phyloP scores from a whole-genome alignment of 2,329 filamentous ascomycete genomes.

The Colletotrichum sidae region DNA sequence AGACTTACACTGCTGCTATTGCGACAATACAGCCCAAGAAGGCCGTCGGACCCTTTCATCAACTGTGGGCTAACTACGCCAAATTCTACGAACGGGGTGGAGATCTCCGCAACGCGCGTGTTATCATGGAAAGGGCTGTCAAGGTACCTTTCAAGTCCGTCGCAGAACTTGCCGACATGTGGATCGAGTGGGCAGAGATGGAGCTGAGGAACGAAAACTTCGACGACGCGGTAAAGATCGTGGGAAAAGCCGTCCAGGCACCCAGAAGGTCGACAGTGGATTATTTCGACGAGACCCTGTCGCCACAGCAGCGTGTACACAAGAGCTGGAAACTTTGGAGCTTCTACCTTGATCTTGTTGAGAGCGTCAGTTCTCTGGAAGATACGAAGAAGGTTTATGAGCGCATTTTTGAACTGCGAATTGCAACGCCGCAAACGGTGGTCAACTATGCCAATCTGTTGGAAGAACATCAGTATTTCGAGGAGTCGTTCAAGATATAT shows the following conservation, averaged over 20 bases:
- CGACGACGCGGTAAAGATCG: slow-evolving; percentile 91
- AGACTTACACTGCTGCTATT: slow-evolving; percentile 95
- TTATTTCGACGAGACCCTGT: slow-evolving; percentile 95
- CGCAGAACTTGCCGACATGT: slow-evolving; percentile 96
- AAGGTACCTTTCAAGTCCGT: slow-evolving; percentile 99
- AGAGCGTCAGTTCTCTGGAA: slow-evolving; percentile 90
- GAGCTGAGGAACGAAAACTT: slow-evolving; percentile 96
- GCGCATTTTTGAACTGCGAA: slow-evolving; percentile 96
- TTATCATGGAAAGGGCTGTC: slow-evolving; percentile 97
- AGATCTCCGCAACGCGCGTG: slow-evolving; percentile 84
- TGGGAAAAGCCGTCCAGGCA: slow-evolving; percentile 97
- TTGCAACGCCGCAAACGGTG: slow-evolving; percentile 96
- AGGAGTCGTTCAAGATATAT: slow-evolving; percentile 98
- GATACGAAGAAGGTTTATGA: slow-evolving; percentile 97
- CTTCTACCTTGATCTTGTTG: slow-evolving; percentile 98
- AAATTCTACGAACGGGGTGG: slow-evolving; percentile 94
- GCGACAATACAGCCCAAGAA: slow-evolving; percentile 94
- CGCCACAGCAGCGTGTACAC: slow-evolving; percentile 95
- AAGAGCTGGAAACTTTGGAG: slow-evolving; percentile 99
- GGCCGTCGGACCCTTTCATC: slow-evolving; percentile 91
- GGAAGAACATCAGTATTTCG: slow-evolving; percentile 94
- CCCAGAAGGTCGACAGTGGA: slow-evolving; percentile 98
- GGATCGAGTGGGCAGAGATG: slow-evolving; percentile 99
- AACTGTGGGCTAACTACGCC: slow-evolving; percentile 96
- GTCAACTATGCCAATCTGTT: slow-evolving; percentile 98